These are phyloP conservation scores for Madurella fahalii DNA, from an alignment of 2,329 filamentous ascomycete genomes.

Conservation along the genomic window DNA sequence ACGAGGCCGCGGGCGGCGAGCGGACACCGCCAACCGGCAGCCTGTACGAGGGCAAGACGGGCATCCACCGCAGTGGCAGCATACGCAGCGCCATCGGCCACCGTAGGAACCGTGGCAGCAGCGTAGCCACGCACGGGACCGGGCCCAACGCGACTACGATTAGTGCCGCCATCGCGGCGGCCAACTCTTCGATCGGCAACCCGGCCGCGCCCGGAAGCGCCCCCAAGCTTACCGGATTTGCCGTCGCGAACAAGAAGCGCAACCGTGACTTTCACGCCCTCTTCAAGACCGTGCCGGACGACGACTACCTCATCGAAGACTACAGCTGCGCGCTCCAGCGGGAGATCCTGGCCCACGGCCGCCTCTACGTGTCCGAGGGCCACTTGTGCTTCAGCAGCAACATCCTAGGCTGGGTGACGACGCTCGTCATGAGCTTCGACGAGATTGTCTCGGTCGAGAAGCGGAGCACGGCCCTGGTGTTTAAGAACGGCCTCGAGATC, in stretches of 20 bases:
- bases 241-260: constrained; percentile 90
- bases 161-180: constrained; percentile 67
- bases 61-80: constrained; percentile 61
- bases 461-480: constrained; percentile 88
- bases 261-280: constrained; percentile 92
- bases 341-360: constrained; percentile 89
- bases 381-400: constrained; percentile 99
- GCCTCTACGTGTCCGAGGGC: constrained; percentile 93
- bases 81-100: constrained; percentile 56
- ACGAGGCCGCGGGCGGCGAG: constrained; percentile 52
- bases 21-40: constrained; percentile 64
- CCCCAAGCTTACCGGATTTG: constrained; percentile 86
- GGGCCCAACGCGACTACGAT: constrained; percentile 57
- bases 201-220: constrained; percentile 54
- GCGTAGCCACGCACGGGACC: constrained; percentile 55
- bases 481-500: constrained; percentile 96
- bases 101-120: constrained; percentile 78
- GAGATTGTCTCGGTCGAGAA: constrained; percentile 97
- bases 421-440: constrained; percentile 95
- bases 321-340: constrained; percentile 95
- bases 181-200: constrained; percentile 64
- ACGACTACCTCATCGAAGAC: constrained; percentile 97
- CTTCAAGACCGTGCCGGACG: constrained; percentile 95
- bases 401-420: constrained; percentile 96
- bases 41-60: constrained; percentile 58